A percentile compares a stretch with the other conserved stretches of the same genome.
These are phyloP conservation scores for Euphrasia confusa DNA, from an alignment of 257 asterid genomes.

Conservation along the genomic window DNA sequence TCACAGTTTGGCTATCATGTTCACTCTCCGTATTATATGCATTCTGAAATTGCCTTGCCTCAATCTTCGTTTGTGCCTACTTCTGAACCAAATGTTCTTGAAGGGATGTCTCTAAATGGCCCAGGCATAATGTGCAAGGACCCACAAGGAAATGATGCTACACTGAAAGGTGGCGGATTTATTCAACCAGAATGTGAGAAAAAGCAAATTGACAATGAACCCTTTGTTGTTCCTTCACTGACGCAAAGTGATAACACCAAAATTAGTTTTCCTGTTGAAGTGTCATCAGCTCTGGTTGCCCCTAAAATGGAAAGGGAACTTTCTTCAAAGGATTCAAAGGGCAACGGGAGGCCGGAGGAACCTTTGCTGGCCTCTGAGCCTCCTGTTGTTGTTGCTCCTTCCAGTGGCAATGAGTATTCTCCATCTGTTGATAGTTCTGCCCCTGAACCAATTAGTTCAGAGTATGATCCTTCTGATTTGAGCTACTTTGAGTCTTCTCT, in stretches of 20 bases:
- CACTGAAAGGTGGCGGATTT: conserved; percentile 27
- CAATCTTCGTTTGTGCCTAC: conserved; percentile 17
- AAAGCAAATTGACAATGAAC: conserved; percentile 32
- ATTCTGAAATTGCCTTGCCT: conserved; percentile 26
- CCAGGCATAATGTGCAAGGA: conserved; percentile 20
- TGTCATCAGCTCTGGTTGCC: conserved; percentile 21
- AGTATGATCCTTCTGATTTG: conserved; percentile 45
- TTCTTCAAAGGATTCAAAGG: conserved; percentile 30
- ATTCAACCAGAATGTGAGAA: conserved; percentile 31
- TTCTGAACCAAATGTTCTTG: conserved; percentile 40
- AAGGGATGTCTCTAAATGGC: conserved; percentile 31
- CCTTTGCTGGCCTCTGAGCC: conserved; percentile 37
- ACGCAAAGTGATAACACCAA: conserved; percentile 29
- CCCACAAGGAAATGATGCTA: conserved; percentile 33
- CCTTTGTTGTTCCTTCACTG: conserved; percentile 28
- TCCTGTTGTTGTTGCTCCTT: conserved; percentile 38
- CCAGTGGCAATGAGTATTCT: conserved; percentile 35
- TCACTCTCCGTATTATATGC: conserved; percentile 28
- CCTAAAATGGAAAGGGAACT: conserved; percentile 34
- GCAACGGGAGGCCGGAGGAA: conserved; percentile 33
- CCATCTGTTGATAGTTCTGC: conserved; percentile 30
- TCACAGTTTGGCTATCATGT: conserved; percentile 36
- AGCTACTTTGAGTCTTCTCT: conserved; percentile 51
- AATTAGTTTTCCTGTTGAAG: conserved; percentile 34
- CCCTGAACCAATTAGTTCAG: conserved; percentile 46